These are phyloP conservation scores for Pyrenochaeta sp. DNA, from an alignment of 2,329 filamentous ascomycete genomes.

Conservation along the genomic window DNA sequence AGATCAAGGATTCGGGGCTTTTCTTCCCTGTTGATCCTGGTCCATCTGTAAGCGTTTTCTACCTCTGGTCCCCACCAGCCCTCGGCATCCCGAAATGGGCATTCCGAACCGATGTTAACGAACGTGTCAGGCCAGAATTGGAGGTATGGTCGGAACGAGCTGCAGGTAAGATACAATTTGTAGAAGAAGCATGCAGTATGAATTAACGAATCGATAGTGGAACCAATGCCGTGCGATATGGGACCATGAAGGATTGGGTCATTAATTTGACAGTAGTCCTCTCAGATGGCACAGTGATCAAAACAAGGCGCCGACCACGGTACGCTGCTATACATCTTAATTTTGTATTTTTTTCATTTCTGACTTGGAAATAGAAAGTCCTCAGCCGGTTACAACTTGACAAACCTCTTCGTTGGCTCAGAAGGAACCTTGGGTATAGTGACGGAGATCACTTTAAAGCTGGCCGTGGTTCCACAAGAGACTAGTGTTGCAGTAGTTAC, in stretches of 20 bases:
- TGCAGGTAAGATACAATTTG: slow-evolving; percentile 54
- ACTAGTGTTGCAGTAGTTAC: slow-evolving; percentile 80
- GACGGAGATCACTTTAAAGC: slow-evolving; percentile 82
- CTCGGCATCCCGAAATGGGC: slow-evolving; percentile 18
- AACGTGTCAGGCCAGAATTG: slow-evolving; percentile 69
- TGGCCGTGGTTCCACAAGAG: slow-evolving; percentile 77
- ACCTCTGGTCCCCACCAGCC: slow-evolving; percentile 6
- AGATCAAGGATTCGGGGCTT: slow-evolving; percentile 74
- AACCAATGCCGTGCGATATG: slow-evolving; percentile 81
- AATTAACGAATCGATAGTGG: slow-evolving; percentile 59
- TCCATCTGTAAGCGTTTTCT: slow-evolving; percentile 55
- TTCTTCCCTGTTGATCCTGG: slow-evolving; percentile 93
- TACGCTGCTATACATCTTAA: slow-evolving; percentile 17
- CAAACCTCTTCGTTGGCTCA: slow-evolving; percentile 78
- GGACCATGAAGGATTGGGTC: slow-evolving; percentile 89
- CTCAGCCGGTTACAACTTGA: slow-evolving; percentile 84
- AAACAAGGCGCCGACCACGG: slow-evolving; percentile 77
- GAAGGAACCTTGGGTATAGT: slow-evolving; percentile 84
- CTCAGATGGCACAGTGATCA: slow-evolving; percentile 79
- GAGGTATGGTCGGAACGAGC: slow-evolving; percentile 83
- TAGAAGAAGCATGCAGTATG: too few relatives aligned
- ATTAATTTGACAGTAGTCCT: slow-evolving; percentile 83
- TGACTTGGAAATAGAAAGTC: slow-evolving; percentile 62
- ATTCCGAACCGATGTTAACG: slow-evolving; percentile 27
- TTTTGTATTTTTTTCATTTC: neutral